A percentile compares a stretch with the other conserved stretches of the same genome.
Conservation (phyloP, 768 basidiomycete species). For the Suillus spraguei region DNA sequence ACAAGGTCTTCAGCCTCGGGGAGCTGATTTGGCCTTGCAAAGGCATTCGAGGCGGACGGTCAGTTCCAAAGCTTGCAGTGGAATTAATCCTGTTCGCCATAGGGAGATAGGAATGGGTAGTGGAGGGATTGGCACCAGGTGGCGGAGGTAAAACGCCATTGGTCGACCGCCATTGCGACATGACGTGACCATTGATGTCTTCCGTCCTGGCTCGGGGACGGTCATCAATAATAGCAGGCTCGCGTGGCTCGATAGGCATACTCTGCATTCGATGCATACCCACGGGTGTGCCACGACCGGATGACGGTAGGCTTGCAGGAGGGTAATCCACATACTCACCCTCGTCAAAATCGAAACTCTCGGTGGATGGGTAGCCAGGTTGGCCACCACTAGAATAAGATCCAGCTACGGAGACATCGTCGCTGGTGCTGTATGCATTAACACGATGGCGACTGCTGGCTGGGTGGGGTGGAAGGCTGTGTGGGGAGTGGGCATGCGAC, state of each 20-base stretch:
- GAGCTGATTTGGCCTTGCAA: constrained; percentile 75
- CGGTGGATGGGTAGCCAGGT: constrained; percentile 51
- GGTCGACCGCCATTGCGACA: constrained; percentile 63
- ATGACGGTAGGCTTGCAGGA: constrained; percentile 45
- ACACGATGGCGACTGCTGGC: constrained; percentile 37
- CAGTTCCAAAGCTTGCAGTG: constrained; percentile 46
- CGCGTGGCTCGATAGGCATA: constrained; percentile 57
- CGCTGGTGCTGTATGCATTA: constrained; percentile 38
- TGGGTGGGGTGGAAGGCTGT: constrained; percentile 35
- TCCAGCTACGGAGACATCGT: constrained; percentile 38
- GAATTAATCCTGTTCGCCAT: constrained; percentile 51
- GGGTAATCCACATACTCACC: constrained; percentile 82
- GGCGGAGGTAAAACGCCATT: constrained; percentile 45
- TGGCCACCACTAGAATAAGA: constrained; percentile 27
- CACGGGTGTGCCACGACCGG: constrained; percentile 77
- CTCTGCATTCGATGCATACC: constrained; percentile 58
- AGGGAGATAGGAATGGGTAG: constrained; percentile 38
- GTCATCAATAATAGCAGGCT: constrained; percentile 47
- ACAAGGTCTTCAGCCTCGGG: constrained; percentile 54
- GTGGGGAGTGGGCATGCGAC: constrained; percentile 32
- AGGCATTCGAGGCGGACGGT: constrained; percentile 43
- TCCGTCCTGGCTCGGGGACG: constrained; percentile 72
- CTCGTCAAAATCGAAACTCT: constrained; percentile 78
- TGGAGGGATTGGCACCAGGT: constrained; percentile 23
- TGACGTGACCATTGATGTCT: constrained; percentile 61